Evolutionary conservation across 2,329 filamentous ascomycete genomes (phyloP).

Genomic region (Canariomyces notabilis): DNA sequence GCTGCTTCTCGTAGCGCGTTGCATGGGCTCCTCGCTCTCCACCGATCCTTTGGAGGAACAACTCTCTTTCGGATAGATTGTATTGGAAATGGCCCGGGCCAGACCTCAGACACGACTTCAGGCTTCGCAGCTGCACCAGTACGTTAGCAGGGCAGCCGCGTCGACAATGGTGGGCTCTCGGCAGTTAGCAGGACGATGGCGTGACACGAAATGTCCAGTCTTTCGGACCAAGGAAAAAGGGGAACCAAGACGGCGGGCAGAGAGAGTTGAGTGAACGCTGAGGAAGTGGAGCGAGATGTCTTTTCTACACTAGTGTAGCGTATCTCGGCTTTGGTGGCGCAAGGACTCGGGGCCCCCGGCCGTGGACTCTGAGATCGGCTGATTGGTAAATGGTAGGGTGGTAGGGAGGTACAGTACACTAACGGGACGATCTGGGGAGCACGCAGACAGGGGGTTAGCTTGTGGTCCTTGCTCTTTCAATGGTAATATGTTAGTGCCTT

Average conservation of each 20-base stretch:
- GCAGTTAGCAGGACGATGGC: slow-evolving; percentile 1
- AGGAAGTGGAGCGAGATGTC: slow-evolving; percentile 22
- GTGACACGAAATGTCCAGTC: slow-evolving; percentile 3
- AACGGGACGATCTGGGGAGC: slow-evolving; percentile 17
- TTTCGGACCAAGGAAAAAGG: background rate
- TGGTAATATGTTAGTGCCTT: background rate
- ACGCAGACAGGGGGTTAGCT: slow-evolving; percentile 1
- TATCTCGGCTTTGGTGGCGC: slow-evolving; percentile 21
- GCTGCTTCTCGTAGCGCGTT: slow-evolving; percentile 14
- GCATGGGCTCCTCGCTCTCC: slow-evolving; percentile 14
- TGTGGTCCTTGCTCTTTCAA: background rate
- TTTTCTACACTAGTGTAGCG: no score
- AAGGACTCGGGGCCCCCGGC: slow-evolving; percentile 20
- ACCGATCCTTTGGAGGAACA: background rate
- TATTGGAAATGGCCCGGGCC: background rate
- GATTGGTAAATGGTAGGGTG: slow-evolving; percentile 24
- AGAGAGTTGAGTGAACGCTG: slow-evolving; percentile 3
- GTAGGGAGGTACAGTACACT: no score
- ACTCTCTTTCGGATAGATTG: slow-evolving; percentile 1
- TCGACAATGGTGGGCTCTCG: slow-evolving; percentile 5
- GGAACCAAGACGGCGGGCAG: background rate
- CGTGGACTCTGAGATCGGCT: slow-evolving; percentile 17
- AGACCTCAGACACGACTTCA: slow-evolving; percentile 10
- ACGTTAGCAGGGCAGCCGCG: background rate
- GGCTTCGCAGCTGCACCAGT: background rate